Base-by-base conservation (phyloP, 108 stramenopile species). In the Pseudonitzschia pungens region DNA sequence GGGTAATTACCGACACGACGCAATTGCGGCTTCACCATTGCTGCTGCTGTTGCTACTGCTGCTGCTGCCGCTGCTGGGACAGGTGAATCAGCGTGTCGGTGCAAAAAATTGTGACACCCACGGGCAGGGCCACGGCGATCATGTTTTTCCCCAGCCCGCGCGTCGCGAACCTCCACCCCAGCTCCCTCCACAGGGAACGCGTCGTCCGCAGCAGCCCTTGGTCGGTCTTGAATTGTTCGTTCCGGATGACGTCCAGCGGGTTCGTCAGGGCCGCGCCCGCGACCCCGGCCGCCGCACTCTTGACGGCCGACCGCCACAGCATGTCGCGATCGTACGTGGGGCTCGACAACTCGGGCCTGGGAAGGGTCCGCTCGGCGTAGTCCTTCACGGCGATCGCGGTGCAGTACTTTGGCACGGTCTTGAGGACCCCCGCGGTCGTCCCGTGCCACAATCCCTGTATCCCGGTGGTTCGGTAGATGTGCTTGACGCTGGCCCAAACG, bases 161-260 rank as follows among this genome's bases (percentile, higher is more conserved):
- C 0, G 83, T 64, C 48, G 89, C 58, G 63, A 90, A 91, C 22
- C 71, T 77, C 71, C 74, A 85, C 20, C 87, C 89, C 45, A 85
- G 50, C 69, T 91, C 90, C 26, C 68, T 59, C 21, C 80, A 75
- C 18, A 94, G 66, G 10, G 41, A 50, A 15, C 77, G 76, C 20
- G 89, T 65, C 7, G 89, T 81, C 43, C 86, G 78, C 1, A 77
- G 18, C 1, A 97, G 65, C 14, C 87, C 51, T 51, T 86, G 75
- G 72, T 97, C 92, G 27, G 91, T 91, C 77, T 98, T 98, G 86
- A 98, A 98, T 95, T 96, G 96, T 81, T 98, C 97, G 69, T 98
- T 98, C 5, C 97, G 83, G 51, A 98, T 86, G n/a, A 98, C 96
- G 81, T 98, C 97, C n/a, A 94, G 57, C 20, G 97, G 97, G 81